Percentiles rank a stretch among this genome's conserved stretches.
Conservation (phyloP, 208 protist species). For the Crithidia expoeki region DNA sequence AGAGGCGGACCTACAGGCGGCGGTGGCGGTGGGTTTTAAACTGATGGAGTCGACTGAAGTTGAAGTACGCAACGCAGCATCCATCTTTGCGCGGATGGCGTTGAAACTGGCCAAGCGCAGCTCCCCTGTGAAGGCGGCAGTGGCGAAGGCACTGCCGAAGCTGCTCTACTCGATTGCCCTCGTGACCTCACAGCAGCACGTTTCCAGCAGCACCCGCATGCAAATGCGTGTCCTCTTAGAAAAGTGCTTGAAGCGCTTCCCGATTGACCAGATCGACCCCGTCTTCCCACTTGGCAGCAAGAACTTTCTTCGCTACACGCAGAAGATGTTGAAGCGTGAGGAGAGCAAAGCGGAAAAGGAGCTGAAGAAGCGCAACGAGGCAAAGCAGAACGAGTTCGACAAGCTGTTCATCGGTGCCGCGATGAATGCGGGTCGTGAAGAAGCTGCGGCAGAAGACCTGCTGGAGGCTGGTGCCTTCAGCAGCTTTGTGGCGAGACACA, state of each 20-base stretch:
- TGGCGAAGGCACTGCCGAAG: constrained; percentile 66
- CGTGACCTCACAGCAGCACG: constrained; percentile 76
- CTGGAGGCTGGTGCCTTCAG: constrained; percentile 78
- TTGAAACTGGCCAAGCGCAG: constrained; percentile 84
- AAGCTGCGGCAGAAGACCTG: constrained; percentile 67
- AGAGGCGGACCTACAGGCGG: constrained; percentile 59
- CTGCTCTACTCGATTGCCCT: constrained; percentile 83
- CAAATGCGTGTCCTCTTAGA: constrained; percentile 84
- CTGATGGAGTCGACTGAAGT: constrained; percentile 76
- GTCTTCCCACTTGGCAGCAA: constrained; percentile 87
- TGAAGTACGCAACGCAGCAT: constrained; percentile 73
- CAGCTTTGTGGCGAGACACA: constrained; percentile 73
- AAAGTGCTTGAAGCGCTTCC: constrained; percentile 87
- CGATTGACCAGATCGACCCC: constrained; percentile 70
- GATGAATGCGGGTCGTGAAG: constrained; percentile 61
- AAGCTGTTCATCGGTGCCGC: constrained; percentile 71
- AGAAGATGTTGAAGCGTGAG: constrained; percentile 84
- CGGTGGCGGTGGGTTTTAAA: constrained; percentile 68
- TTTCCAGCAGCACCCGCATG: constrained; percentile 80
- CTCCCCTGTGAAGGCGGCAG: constrained; percentile 48
- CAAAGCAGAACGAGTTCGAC: constrained; percentile 81
- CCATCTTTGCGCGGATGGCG: constrained; percentile 83
- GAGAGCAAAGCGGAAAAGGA: constrained; percentile 79
- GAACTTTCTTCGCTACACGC: constrained; percentile 86
- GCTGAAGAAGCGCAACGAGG: constrained; percentile 55